Evolutionary conservation across 2,329 filamentous ascomycete genomes (phyloP), one percentile per base, ranked within the genome.

Genomic region (Colletotrichum sp.): DNA sequence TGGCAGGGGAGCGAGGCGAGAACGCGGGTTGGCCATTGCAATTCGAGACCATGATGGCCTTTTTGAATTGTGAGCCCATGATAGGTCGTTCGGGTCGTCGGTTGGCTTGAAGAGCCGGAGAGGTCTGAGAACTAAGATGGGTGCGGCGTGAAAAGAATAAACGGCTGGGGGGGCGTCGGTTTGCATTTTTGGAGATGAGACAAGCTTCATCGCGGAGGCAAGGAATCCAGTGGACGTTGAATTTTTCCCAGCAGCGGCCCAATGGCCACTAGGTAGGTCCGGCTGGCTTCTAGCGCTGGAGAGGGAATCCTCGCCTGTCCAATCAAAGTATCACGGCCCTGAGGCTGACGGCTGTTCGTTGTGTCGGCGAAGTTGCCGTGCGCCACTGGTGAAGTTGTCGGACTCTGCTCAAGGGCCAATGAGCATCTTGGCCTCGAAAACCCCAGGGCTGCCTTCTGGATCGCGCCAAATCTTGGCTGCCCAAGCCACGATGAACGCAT

Each of bases 271-370:
- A 54, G 66, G 59, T 13, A 54, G 33, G 47, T 33, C 33, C 38
- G 54, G 66, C 38, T 18, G 71, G 54, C 67, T 70, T 66, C 67
- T 73, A 70, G 70, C 59, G 70, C 55, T 47, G n/a, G 27, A 43
- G 27, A 66, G 54, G 61, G 54, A 21, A 61, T 62, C 33, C 61
- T 34, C 36, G 31, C 31, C 29, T 70, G 55, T 33, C 71, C 71
- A 73, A 70, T 66, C 51, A 70, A 66, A 43, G n/a, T 31, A 70
- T 34, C 51, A 31, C 51, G 31, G 38, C 54, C 31, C 33, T 29
- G 55, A 66, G 55, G 71, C 67, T 62, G 71, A 31, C 15, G 61
- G 38, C 29, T 51, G 31, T 54, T 70, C 31, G 31, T 54, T 24
- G 31, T 66, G n/a, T 9, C 59, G 27, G 36, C 54, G 18, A 24